Evolutionary conservation across 2,329 filamentous ascomycete genomes (phyloP).

Genomic region (Berkeleyomyces rouxiae): DNA sequence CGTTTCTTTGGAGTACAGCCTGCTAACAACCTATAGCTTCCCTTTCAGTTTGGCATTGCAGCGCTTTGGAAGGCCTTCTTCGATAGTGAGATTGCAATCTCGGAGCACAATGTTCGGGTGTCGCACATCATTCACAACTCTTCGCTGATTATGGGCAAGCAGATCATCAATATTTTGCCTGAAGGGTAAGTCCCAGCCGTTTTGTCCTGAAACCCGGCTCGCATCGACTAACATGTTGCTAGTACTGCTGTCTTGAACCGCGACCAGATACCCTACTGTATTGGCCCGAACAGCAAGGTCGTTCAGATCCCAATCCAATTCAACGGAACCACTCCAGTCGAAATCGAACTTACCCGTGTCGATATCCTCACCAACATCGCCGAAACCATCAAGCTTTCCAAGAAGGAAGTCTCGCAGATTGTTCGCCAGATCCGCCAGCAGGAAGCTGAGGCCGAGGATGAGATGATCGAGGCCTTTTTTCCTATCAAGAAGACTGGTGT

Average conservation of each 20-base stretch:
- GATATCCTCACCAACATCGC: conserved; percentile 68
- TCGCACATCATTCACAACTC: conserved; percentile 78
- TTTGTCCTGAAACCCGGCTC: conserved; percentile 18
- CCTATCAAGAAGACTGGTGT: conserved; percentile 72
- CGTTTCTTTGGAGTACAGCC: background rate
- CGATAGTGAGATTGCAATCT: conserved; percentile 82
- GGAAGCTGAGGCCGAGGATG: conserved; percentile 41
- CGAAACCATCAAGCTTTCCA: conserved; percentile 61
- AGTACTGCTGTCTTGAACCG: conserved; percentile 80
- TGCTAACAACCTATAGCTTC: conserved; percentile 34
- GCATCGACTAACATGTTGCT: conserved; percentile 3
- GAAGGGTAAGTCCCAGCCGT: conserved; percentile 45
- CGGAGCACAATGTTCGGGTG: conserved; percentile 82
- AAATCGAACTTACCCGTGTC: conserved; percentile 74
- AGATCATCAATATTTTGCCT: conserved; percentile 93
- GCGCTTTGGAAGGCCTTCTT: conserved; percentile 67
- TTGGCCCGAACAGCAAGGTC: conserved; percentile 45
- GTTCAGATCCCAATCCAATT: conserved; percentile 70
- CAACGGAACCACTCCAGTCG: conserved; percentile 79
- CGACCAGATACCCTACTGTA: conserved; percentile 61
- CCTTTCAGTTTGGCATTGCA: conserved; percentile 55
- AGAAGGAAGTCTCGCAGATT: conserved; percentile 58
- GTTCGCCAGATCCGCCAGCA: conserved; percentile 51
- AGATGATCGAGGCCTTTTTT: conserved; percentile 53
- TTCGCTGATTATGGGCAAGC: conserved; percentile 84